Evolutionary conservation across 768 basidiomycete genomes (phyloP).

Genomic region (Rhizopogon salebrosus): DNA sequence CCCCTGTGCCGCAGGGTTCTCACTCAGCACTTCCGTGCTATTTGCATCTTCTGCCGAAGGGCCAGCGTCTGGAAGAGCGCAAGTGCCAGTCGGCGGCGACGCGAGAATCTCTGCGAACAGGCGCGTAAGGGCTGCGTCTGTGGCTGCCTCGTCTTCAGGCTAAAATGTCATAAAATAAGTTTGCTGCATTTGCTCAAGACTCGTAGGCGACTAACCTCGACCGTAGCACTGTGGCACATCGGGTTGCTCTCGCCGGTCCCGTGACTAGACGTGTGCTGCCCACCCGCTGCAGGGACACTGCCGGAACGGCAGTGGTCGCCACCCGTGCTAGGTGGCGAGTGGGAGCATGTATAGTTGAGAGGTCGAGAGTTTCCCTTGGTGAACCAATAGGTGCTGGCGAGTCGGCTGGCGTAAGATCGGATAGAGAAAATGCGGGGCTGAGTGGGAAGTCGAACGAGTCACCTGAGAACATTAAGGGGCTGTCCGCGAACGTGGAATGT

Average conservation of each 20-base stretch:
- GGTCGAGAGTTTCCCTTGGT: constrained; percentile 23
- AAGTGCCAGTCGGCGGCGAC: constrained; percentile 27
- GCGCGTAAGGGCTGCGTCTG: constrained; percentile 26
- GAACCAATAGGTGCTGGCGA: constrained; percentile 20
- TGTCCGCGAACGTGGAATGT: constrained; percentile 33
- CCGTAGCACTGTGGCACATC: constrained; percentile 12
- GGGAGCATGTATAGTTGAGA: constrained; percentile 43
- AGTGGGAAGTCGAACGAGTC: constrained; percentile 29
- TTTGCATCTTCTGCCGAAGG: constrained; percentile 26
- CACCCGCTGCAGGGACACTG: constrained; percentile 95
- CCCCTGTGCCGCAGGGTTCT: constrained; percentile 8
- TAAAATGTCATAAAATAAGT: constrained; percentile 15
- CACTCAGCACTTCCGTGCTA: constrained; percentile 19
- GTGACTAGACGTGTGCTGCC: constrained; percentile 34
- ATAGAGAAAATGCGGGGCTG: constrained; percentile 31
- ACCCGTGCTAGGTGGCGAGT: constrained; percentile 99
- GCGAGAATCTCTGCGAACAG: constrained; percentile 31
- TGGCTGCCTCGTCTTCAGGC: constrained; percentile 52
- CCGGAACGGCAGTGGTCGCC: constrained; percentile 64
- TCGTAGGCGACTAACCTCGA: constrained; percentile 31
- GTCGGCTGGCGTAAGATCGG: constrained; percentile 32
- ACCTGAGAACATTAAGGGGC: constrained; percentile 21
- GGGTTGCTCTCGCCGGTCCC: constrained; percentile 15
- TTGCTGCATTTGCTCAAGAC: constrained; percentile 15
- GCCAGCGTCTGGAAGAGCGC: constrained; percentile 27